These are phyloP conservation scores for Rhododendron griersonianum DNA, from an alignment of 148 eudicot species.

Conservation along the genomic window DNA sequence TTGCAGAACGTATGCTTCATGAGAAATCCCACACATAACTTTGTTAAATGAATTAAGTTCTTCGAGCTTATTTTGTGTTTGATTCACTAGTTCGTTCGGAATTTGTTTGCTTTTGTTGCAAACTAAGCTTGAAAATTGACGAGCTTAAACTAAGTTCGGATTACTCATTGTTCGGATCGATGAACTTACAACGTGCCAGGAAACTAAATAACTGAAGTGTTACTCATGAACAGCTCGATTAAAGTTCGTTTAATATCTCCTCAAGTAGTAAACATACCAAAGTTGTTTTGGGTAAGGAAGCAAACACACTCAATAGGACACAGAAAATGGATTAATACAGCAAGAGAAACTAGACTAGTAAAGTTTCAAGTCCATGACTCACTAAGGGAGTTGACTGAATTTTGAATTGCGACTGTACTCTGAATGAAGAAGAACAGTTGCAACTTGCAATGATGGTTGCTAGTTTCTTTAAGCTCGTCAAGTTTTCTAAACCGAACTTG, in stretches of 20 bases:
- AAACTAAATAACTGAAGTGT: neutral
- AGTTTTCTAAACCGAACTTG: neutral
- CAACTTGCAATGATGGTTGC: neutral
- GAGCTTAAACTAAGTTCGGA: neutral
- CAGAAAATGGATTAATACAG: neutral
- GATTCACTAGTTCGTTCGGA: neutral
- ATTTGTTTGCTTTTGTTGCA: neutral
- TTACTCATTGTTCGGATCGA: neutral
- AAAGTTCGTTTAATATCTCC: neutral
- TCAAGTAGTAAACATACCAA: neutral
- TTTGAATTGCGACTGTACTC: too few relatives aligned
- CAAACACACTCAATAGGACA: neutral
- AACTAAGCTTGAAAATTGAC: neutral
- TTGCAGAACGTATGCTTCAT: neutral
- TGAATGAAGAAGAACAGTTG: neutral
- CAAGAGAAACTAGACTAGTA: neutral
- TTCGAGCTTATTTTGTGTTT: neutral
- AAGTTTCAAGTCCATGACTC: neutral
- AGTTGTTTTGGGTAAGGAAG: neutral
- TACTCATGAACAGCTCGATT: neutral
- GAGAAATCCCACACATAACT: neutral
- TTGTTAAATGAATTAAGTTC: neutral
- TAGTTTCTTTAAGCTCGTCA: neutral
- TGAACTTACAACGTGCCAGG: neutral
- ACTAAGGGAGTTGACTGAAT: neutral